A percentile compares a stretch with the other conserved stretches of the same genome.
phyloP scores from a whole-genome alignment of 805 yeast genomes.

The Candida pini region DNA sequence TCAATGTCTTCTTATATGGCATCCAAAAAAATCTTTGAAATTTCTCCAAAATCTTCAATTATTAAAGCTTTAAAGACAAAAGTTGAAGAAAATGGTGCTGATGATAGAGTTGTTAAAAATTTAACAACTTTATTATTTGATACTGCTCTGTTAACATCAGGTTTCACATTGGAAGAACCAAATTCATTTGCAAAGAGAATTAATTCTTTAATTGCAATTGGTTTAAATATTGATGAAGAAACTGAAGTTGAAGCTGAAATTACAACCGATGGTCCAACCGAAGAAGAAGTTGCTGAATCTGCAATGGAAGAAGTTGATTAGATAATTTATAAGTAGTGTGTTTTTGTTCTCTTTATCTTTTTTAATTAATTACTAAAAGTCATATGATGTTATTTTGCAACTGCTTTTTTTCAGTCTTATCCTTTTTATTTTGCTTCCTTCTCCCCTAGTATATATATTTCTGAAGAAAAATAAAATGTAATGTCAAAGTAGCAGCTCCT shows the following conservation, averaged over 20 bases:
- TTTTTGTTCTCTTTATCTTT: background rate
- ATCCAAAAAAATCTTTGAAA: constrained; percentile 98
- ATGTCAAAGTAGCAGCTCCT: too few species aligned
- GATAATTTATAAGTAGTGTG: constrained; percentile 1
- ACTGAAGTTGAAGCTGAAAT: constrained; percentile 33
- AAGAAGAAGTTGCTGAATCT: constrained; percentile 77
- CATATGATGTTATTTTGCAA: too few species aligned
- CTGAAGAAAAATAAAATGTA: too few species aligned
- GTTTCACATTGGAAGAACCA: constrained; percentile 99
- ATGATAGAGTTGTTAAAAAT: constrained; percentile 97
- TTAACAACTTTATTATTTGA: constrained; percentile 93
- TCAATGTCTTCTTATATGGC: constrained; percentile 99
- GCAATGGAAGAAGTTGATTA: constrained; percentile 99
- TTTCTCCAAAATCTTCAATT: constrained; percentile 93
- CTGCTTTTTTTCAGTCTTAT: too few species aligned
- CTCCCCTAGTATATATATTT: too few species aligned
- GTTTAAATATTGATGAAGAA: constrained; percentile 95
- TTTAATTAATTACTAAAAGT: background rate
- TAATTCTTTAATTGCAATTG: constrained; percentile 95
- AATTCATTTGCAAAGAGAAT: constrained; percentile 95
- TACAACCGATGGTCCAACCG: constrained; percentile 48
- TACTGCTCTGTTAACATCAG: constrained; percentile 97
- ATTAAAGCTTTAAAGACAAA: constrained; percentile 93
- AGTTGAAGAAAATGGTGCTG: constrained; percentile 96
- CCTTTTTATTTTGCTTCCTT: too few species aligned